Evolutionary conservation across 345 rosid genomes (phyloP).

Genomic region (Salix koriyanagi): DNA sequence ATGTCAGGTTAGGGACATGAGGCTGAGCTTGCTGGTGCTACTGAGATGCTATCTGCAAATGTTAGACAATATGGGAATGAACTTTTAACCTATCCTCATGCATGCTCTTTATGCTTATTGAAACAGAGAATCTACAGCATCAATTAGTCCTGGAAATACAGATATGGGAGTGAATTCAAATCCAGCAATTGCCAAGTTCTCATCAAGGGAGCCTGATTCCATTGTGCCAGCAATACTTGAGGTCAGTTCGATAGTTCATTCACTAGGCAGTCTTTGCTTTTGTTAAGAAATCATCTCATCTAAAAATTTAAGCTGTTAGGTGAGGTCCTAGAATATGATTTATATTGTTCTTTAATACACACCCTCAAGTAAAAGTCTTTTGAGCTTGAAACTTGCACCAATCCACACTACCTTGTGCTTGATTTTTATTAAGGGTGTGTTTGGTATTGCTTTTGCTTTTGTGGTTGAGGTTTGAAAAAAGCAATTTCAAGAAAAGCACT

Average conservation of each 20-base stretch:
- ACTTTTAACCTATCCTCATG: background rate
- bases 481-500: too few species aligned
- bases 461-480: too few species aligned
- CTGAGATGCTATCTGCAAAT: constrained; percentile 46
- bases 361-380: too few species aligned
- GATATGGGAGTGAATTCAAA: background rate
- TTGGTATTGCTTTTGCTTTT: too few species aligned
- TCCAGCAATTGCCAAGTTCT: constrained; percentile 19
- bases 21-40: constrained; percentile 36
- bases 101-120: background rate
- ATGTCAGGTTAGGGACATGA: constrained; percentile 19
- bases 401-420: too few species aligned
- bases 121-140: background rate
- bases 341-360: too few species aligned
- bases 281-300: too few species aligned
- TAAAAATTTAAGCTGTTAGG: too few species aligned
- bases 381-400: too few species aligned
- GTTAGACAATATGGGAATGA: constrained; percentile 15
- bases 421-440: too few species aligned
- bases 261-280: background rate
- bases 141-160: background rate
- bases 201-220: constrained; percentile 27
- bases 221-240: constrained; percentile 6
- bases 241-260: background rate
- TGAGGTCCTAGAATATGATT: too few species aligned